Conservation (phyloP, 805 yeast species). For the Candida ipomoeae region DNA sequence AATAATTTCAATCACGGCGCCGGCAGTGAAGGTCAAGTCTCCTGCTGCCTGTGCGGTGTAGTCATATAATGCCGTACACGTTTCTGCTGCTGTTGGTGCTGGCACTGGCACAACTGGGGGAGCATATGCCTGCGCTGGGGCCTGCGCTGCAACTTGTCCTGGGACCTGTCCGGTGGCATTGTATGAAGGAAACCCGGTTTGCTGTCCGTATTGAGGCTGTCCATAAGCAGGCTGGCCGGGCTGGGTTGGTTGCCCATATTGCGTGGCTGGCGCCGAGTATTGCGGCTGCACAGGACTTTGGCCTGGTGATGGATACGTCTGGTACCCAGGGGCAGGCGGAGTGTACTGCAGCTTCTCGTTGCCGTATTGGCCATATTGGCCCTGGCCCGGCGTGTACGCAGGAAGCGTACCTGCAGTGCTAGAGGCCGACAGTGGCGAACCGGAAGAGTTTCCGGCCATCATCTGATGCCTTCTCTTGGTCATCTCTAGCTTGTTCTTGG, state of each 20-base stretch:
- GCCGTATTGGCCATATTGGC: slow-evolving; percentile 14
- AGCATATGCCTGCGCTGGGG: slow-evolving; percentile 1
- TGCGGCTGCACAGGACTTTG: slow-evolving; percentile 16
- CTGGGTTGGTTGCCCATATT: slow-evolving; percentile 20
- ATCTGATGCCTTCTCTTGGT: slow-evolving; percentile 70
- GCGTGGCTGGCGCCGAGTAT: slow-evolving; percentile 11
- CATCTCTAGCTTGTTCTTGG: slow-evolving; percentile 77
- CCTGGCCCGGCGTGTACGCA: slow-evolving; percentile 34
- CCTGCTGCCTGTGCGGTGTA: slow-evolving; percentile 92
- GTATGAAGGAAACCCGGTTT: slow-evolving; percentile 14
- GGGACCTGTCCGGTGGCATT: slow-evolving; percentile 11
- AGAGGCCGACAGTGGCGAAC: slow-evolving; percentile 20
- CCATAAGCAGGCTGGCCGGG: slow-evolving; percentile 6
- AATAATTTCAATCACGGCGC: slow-evolving; percentile 77
- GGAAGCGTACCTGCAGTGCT: slow-evolving; percentile 27
- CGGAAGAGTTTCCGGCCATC: slow-evolving; percentile 26
- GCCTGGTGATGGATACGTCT: slow-evolving; percentile 11
- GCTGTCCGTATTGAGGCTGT: slow-evolving; percentile 25
- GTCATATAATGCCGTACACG: slow-evolving; percentile 88
- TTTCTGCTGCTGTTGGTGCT: slow-evolving; percentile 33
- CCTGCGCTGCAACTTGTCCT: not conserved
- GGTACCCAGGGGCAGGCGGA: slow-evolving; percentile 9
- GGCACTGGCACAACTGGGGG: slow-evolving; percentile 18
- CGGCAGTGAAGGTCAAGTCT: slow-evolving; percentile 83
- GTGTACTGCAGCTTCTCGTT: slow-evolving; percentile 13